phyloP scores from a whole-genome alignment of 257 asterid species.

The Jacaranda mimosifolia region DNA sequence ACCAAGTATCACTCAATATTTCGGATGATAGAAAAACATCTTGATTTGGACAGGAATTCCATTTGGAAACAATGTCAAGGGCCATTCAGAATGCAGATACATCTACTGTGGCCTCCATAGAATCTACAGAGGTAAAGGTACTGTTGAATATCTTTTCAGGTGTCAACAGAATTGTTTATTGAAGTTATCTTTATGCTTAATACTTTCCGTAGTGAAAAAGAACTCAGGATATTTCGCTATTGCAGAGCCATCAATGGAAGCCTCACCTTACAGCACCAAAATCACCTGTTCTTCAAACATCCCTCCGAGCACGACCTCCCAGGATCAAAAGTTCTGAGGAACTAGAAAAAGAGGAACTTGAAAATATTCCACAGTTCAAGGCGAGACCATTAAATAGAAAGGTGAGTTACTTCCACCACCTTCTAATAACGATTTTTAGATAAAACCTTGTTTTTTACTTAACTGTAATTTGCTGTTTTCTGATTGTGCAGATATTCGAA shows the following conservation, averaged over 20 bases:
- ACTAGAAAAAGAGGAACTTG: slow-evolving; percentile 75
- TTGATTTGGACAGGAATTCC: slow-evolving; percentile 75
- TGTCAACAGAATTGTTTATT: not conserved
- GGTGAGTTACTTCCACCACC: slow-evolving; percentile 45
- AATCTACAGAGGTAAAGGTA: slow-evolving; percentile 59
- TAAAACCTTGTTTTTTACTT: not conserved
- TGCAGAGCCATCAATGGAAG: slow-evolving; percentile 75
- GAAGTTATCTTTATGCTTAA: not conserved
- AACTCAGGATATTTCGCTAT: not conserved
- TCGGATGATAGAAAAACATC: slow-evolving; percentile 19
- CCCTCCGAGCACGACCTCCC: slow-evolving; percentile 86
- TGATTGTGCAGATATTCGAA: slow-evolving; percentile 72
- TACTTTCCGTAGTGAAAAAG: not conserved
- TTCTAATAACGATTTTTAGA: not conserved
- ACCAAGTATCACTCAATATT: not conserved
- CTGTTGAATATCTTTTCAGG: slow-evolving; percentile 24
- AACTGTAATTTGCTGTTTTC: not conserved
- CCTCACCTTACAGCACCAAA: slow-evolving; percentile 88
- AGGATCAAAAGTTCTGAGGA: slow-evolving; percentile 74
- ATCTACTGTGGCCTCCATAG: slow-evolving; percentile 68
- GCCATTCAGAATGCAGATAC: slow-evolving; percentile 78
- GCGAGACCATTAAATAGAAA: slow-evolving; percentile 92
- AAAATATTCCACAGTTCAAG: slow-evolving; percentile 82
- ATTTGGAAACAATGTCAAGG: slow-evolving; percentile 87
- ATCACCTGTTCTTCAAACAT: slow-evolving; percentile 83